Evolutionary conservation across 768 basidiomycete species (phyloP).

Genomic region (Crassisporium funariophilum): DNA sequence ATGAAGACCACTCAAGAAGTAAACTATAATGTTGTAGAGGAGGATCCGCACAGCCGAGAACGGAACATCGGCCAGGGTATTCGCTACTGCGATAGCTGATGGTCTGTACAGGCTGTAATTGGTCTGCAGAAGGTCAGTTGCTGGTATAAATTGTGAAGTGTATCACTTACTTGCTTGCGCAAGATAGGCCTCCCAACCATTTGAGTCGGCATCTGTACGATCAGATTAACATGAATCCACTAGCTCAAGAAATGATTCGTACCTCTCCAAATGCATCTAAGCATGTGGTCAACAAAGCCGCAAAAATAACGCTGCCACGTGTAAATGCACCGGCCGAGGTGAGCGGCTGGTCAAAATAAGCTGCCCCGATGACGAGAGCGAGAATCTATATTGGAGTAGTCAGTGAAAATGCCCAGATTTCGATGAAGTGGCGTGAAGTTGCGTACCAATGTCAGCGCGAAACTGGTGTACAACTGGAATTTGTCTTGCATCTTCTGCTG

Average conservation of each 20-base stretch:
- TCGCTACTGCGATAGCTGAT: constrained; percentile 63
- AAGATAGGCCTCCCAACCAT: constrained; percentile 82
- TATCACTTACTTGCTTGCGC: constrained; percentile 59
- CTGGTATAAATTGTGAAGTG: no score
- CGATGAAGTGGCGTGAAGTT: neutral
- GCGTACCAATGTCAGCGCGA: constrained; percentile 58
- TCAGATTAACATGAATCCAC: constrained; percentile 23
- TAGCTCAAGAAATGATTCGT: constrained; percentile 14
- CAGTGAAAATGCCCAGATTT: neutral
- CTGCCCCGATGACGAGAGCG: constrained; percentile 70
- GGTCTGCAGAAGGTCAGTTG: constrained; percentile 36
- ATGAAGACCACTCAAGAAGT: constrained; percentile 64
- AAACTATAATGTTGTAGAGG: constrained; percentile 65
- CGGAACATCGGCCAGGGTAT: constrained; percentile 69
- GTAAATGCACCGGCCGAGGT: constrained; percentile 86
- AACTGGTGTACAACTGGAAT: constrained; percentile 77
- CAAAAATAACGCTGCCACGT: constrained; percentile 78
- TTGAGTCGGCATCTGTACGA: constrained; percentile 63
- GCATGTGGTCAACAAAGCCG: constrained; percentile 64
- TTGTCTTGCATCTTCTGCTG: constrained; percentile 72
- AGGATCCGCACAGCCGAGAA: constrained; percentile 63
- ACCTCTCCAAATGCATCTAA: constrained; percentile 77
- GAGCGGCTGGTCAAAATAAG: constrained; percentile 71
- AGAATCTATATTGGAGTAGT: constrained; percentile 37
- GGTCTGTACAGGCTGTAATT: constrained; percentile 68